phyloP scores from a whole-genome alignment of 208 protist genomes.

The Leptomonas seymouri region DNA sequence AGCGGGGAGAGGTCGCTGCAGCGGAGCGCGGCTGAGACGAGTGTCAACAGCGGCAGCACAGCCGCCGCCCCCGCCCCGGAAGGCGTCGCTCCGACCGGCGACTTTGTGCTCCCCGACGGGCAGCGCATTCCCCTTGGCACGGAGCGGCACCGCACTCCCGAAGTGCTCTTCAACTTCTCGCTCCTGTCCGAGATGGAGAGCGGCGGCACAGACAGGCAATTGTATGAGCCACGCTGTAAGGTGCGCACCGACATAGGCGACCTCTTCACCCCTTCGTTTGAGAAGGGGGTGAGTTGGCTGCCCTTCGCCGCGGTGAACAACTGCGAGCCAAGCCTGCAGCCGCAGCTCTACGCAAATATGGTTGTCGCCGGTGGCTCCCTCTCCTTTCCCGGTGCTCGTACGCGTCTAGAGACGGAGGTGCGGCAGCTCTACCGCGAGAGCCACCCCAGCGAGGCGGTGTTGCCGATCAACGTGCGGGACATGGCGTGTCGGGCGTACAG shows the following conservation, averaged over 20 bases:
- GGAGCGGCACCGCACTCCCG: conserved; percentile 69
- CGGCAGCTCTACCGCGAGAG: conserved; percentile 86
- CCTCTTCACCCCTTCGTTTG: conserved; percentile 78
- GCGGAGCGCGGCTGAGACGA: background rate
- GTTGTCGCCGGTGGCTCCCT: conserved; percentile 93
- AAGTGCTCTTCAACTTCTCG: conserved; percentile 91
- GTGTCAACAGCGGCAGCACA: background rate
- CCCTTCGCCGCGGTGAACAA: conserved; percentile 92
- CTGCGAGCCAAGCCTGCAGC: conserved; percentile 88
- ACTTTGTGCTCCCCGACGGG: conserved; percentile 90
- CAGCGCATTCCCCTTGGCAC: conserved; percentile 73
- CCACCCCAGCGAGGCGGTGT: conserved; percentile 84
- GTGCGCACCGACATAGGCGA: conserved; percentile 87
- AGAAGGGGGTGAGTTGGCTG: conserved; percentile 91
- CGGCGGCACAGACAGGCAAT: conserved; percentile 16
- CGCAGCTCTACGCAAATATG: conserved; percentile 93
- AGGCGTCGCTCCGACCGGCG: conserved; percentile 14
- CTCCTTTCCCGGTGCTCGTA: conserved; percentile 81
- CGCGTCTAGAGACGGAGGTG: conserved; percentile 89
- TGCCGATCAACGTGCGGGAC: conserved; percentile 74
- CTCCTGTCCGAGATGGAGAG: conserved; percentile 50
- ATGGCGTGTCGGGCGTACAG: conserved; percentile 76
- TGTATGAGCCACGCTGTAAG: conserved; percentile 74
- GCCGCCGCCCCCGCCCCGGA: background rate
- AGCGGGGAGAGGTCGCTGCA: background rate